Evolutionary conservation across 106 monocot species (phyloP).

Genomic region (Acorus calamus): DNA sequence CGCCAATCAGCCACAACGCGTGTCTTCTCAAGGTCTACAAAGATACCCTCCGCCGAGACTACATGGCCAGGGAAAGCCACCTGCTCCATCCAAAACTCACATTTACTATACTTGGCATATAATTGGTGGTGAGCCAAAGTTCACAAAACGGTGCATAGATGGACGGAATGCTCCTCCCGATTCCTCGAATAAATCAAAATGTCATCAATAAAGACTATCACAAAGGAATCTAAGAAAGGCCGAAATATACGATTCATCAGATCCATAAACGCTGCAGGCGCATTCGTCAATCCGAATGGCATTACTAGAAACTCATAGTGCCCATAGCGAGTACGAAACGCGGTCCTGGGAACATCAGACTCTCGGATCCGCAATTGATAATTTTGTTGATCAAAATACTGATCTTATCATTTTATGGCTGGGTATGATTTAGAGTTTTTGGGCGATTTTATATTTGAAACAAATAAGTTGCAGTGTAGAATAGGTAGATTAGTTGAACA

Average conservation of each 20-base stretch:
- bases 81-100: conserved; percentile 1
- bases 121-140: not conserved
- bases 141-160: not conserved
- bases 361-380: too few species aligned
- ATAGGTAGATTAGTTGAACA: too few species aligned
- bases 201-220: conserved; percentile 5
- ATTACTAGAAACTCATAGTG: too few species aligned
- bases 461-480: too few species aligned
- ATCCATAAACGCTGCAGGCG: conserved; percentile 7
- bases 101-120: not conserved
- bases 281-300: too few species aligned
- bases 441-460: too few species aligned
- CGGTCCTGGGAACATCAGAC: too few species aligned
- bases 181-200: not conserved
- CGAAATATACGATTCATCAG: not conserved
- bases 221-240: not conserved
- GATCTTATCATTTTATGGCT: too few species aligned
- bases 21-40: not conserved
- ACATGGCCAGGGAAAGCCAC: not conserved
- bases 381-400: too few species aligned
- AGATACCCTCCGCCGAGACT: not conserved
- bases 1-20: not conserved
- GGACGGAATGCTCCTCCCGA: not conserved
- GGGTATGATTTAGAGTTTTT: too few species aligned
- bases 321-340: too few species aligned